Base-by-base conservation (phyloP, 176 grass and related monocot genomes). In the Alloteropsis semialata region DNA sequence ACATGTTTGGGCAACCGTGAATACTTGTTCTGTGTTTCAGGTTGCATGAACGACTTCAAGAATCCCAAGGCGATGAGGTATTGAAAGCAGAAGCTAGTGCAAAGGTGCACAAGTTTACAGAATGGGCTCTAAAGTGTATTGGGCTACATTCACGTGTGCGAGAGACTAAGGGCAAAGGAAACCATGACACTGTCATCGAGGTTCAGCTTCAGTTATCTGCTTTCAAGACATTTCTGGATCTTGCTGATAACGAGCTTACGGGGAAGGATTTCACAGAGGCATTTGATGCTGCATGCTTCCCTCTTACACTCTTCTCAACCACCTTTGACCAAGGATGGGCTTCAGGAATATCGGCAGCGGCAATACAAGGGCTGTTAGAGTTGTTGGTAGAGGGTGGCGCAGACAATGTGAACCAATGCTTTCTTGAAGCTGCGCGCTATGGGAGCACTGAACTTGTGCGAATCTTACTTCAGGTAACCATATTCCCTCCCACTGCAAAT, bases 321-420 rank as follows among this genome's bases (percentile, higher is more conserved):
- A 91, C 88, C 16, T 92, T 93, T 66, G 92, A 95, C 50, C 84
- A 84, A 84, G 96, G 90, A 39, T 98, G 96, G 96, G 89, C 89
- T 50, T 92, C 88, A 66, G 92, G 93, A 37, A 89, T 90, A 50
- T 93, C 89, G 3, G 91, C 91, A 74, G 66, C 83, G 68, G 91
- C 89, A 50, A 83, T 99, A 84, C 91, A 96, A 64, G 93, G 93
- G 11, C 85, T 99, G 24, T 86, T 99, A 57, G 96, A 94, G 43
- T 81, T 99, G 83, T 87, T 99, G 74, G 96, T 99, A 58, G 96
- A 99, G 84, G 96, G 93, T 8, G 96, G 96, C 8, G 96, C 96
- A 48, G 96, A 99, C 62, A 99, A 99, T 89, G 96, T 99, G 63
- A 99, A 96, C 83, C 91, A 96, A 84, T 99, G 96, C 82, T 96